Percentiles rank a stretch among this genome's conserved stretches.
phyloP scores from a whole-genome alignment of 257 asterid genomes.

The Nicotiana paniculata region DNA sequence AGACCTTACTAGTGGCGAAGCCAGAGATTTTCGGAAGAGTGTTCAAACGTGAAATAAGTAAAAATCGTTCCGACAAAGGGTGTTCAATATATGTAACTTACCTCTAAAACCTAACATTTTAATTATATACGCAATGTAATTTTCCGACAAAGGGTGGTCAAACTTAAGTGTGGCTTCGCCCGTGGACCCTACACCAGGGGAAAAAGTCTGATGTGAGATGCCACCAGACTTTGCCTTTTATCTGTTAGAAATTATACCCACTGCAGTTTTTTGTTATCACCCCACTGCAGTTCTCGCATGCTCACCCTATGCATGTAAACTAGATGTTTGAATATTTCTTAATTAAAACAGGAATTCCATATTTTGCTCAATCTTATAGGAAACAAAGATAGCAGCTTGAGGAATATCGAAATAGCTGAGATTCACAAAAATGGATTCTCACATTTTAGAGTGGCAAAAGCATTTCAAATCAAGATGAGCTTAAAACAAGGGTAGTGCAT shows the following conservation, averaged over 20 bases:
- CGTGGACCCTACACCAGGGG: no score
- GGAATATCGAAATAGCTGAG: neutral
- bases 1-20: neutral
- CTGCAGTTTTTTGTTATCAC: neutral
- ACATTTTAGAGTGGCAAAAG: neutral
- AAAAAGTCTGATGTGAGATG: neutral
- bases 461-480: neutral
- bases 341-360: neutral
- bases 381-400: neutral
- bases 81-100: no score
- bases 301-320: neutral
- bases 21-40: no score
- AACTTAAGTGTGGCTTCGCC: no score
- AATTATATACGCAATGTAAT: no score
- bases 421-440: neutral
- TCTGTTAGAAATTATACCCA: neutral
- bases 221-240: neutral
- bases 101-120: no score
- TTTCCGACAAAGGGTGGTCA: no score
- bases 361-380: neutral
- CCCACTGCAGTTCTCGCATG: neutral
- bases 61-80: no score
- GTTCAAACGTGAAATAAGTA: no score
- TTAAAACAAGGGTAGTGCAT: neutral
- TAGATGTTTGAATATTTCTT: neutral